A percentile compares a stretch with the other conserved stretches of the same genome.
Conservation (phyloP, 129 eudicot species). For the Arctium minus region DNA sequence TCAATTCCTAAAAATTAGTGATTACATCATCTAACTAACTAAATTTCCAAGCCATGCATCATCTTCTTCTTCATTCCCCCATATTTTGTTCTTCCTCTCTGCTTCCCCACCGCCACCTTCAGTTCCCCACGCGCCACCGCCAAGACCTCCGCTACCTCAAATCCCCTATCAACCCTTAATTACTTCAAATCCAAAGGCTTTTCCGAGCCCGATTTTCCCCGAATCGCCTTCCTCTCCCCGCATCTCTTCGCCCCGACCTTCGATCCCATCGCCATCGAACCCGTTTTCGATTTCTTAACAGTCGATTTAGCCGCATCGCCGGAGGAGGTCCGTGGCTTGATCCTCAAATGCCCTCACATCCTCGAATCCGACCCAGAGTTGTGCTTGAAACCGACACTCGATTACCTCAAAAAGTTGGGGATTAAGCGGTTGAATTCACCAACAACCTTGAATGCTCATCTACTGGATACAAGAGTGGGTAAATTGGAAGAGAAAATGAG, state of each 20-base stretch:
- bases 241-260: slow-evolving; percentile 40
- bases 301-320: slow-evolving; percentile 35
- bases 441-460: slow-evolving; percentile 54
- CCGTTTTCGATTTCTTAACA: slow-evolving; percentile 45
- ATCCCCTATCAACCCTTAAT: too few species aligned
- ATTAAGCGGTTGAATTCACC: too few species aligned
- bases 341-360: too few species aligned
- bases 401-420: too few species aligned
- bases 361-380: too few species aligned
- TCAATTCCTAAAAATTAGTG: too few species aligned
- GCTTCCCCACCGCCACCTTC: slow-evolving; percentile 32
- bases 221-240: too few species aligned
- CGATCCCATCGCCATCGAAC: slow-evolving; percentile 20
- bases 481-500: slow-evolving; percentile 39
- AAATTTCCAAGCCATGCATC: slow-evolving; percentile 7
- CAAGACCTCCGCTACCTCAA: too few species aligned
- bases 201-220: too few species aligned
- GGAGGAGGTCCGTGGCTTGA: slow-evolving; percentile 33
- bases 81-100: slow-evolving; percentile 11
- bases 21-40: too few species aligned
- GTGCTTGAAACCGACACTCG: too few species aligned
- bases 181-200: too few species aligned
- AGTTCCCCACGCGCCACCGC: slow-evolving; percentile 43
- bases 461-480: slow-evolving; percentile 42
- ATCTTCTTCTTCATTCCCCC: slow-evolving; percentile 3